Base-by-base conservation (phyloP, 345 rosid species). In the Stellera chamaejasme region DNA sequence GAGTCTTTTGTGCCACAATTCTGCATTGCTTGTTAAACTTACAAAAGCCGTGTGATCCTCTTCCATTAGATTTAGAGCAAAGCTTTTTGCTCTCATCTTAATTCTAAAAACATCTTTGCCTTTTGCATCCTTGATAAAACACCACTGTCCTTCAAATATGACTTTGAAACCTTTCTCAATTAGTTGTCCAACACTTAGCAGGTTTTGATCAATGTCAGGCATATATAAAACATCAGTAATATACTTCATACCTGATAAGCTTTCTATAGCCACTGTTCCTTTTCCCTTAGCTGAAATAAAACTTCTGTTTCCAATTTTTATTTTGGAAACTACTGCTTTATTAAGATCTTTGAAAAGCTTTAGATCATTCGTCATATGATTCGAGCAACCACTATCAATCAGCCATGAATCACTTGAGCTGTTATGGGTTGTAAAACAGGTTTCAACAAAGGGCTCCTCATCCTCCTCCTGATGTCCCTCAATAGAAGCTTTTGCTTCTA, bases 51-150 rank as follows among this genome's bases (percentile, higher is more conserved):
- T 19, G 1, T 19, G 23, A 19, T 55, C 14, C 14, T 39, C 58
- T 10, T 10, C 14, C 48, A 10, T 55, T 39, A 47, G 14, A 55
- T 55, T 55, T 16, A 41, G 28, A 25, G 48, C n/a, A 55, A 55
- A 55, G 9, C 8, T 55, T 39, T 54, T 42, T 15, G 13, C 23
- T 19, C 23, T 19, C 23, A 19, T 19, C 23, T 19, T 19, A 19
- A 19, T 19, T 19, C 23, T 19, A 15, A 39, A 15, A 9, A 10
- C 9, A 1, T 55, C 9, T 39, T 0, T 42, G 13, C 48, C 48
- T 41, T 42, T 15, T 42, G 2, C 58, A 55, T 55, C 27, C 43
- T 16, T 39, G 23, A 55, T 42, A 46, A 16, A 36, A 14, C 58
- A 39, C 27, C 48, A 55, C 15, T 55, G 13, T 6, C 43, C 28